phyloP scores from a whole-genome alignment of 495 filamentous ascomycete genomes.

The Penicillium salamii region DNA sequence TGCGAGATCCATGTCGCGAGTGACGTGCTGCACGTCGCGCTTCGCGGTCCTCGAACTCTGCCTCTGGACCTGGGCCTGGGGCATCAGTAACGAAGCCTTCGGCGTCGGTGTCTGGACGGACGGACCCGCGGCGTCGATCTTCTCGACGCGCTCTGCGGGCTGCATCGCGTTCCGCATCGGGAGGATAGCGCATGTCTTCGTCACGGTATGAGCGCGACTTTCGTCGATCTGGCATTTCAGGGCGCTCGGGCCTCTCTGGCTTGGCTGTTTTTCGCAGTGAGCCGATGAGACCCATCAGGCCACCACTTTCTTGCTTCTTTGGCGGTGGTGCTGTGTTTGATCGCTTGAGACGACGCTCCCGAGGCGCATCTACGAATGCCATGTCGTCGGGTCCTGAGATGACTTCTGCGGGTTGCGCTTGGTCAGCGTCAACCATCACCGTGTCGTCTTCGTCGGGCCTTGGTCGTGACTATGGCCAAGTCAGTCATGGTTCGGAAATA shows the following conservation, averaged over 20 bases:
- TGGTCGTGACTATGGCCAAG: slow-evolving; percentile 25
- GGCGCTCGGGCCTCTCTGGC: slow-evolving; percentile 35
- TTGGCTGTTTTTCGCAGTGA: slow-evolving; percentile 39
- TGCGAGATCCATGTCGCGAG: slow-evolving; percentile 36
- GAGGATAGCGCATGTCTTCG: slow-evolving; percentile 31
- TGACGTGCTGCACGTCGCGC: slow-evolving; percentile 49
- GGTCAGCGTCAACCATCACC: slow-evolving; percentile 48
- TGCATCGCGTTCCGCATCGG: slow-evolving; percentile 45
- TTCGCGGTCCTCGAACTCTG: slow-evolving; percentile 52
- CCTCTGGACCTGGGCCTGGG: slow-evolving; percentile 29
- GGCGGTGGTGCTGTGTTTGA: slow-evolving; percentile 35
- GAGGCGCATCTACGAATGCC: slow-evolving; percentile 71
- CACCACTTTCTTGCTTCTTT: slow-evolving; percentile 45
- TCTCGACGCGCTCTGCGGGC: slow-evolving; percentile 40
- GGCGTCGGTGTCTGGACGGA: slow-evolving; percentile 40
- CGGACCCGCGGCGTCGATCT: slow-evolving; percentile 38
- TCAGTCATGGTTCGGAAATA: not conserved
- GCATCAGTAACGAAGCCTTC: slow-evolving; percentile 45
- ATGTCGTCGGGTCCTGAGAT: slow-evolving; percentile 57
- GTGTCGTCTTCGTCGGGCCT: slow-evolving; percentile 35
- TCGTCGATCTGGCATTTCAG: slow-evolving; percentile 37
- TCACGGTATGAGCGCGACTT: slow-evolving; percentile 42
- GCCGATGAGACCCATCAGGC: slow-evolving; percentile 48
- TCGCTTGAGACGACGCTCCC: slow-evolving; percentile 55
- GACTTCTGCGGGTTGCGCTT: slow-evolving; percentile 33